Percentiles rank a stretch among this genome's conserved stretches.
These are phyloP conservation scores for Lentinus brumalis DNA, from an alignment of 768 basidiomycete genomes.

Conservation along the genomic window DNA sequence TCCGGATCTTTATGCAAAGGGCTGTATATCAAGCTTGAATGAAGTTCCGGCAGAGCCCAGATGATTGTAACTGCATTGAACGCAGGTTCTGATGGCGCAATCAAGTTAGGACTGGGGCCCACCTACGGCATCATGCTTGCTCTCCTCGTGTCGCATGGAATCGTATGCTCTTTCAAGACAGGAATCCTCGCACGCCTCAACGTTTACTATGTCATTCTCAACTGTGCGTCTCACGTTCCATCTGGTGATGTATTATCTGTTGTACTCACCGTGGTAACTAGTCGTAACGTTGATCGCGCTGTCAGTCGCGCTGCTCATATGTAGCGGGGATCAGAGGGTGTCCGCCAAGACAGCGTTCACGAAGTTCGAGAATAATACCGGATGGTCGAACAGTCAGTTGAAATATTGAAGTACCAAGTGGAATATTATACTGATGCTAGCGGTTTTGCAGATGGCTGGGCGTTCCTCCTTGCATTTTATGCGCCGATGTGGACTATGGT, in stretches of 20 bases:
- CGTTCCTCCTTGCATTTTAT: slow-evolving; percentile 70
- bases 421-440: neutral
- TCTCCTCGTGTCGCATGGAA: slow-evolving; percentile 62
- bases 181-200: slow-evolving; percentile 64
- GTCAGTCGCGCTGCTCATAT: slow-evolving; percentile 43
- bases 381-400: slow-evolving; percentile 64
- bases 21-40: neutral
- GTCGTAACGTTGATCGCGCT: too few relatives aligned
- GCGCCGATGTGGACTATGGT: slow-evolving; percentile 80
- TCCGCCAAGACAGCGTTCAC: slow-evolving; percentile 70
- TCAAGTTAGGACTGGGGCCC: slow-evolving; percentile 52
- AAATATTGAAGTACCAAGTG: too few relatives aligned
- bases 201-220: slow-evolving; percentile 65
- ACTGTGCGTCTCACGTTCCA: too few relatives aligned
- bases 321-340: slow-evolving; percentile 53
- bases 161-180: slow-evolving; percentile 76
- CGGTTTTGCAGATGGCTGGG: slow-evolving; percentile 58
- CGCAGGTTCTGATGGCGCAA: slow-evolving; percentile 54
- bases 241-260: too few relatives aligned
- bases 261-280: too few relatives aligned
- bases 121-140: slow-evolving; percentile 69
- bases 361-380: slow-evolving; percentile 67
- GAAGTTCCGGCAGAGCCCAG: slow-evolving; percentile 47
- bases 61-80: slow-evolving; percentile 76
- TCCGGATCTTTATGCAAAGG: too few relatives aligned